Conservation (phyloP, 2,329 filamentous ascomycete genomes). For the Taxawa tesnikishii region DNA sequence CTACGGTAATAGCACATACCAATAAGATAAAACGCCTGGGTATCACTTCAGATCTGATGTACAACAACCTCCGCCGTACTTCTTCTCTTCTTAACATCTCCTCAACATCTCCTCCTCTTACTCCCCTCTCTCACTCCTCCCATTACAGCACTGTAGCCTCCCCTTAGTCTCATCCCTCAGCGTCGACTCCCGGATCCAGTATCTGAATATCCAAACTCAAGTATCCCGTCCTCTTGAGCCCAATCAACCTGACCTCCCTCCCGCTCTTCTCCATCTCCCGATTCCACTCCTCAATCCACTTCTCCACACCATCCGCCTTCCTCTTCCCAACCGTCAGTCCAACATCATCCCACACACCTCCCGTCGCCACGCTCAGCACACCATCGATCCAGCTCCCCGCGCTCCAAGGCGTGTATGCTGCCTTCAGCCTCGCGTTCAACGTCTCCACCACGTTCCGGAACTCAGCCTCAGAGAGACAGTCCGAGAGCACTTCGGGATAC, state of each 20-base stretch:
- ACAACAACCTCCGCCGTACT: too few species aligned
- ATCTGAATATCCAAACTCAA: constrained; percentile 78
- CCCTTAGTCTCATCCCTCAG: too few species aligned
- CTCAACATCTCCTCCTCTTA: too few species aligned
- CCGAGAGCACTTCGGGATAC: constrained; percentile 91
- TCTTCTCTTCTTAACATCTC: too few species aligned
- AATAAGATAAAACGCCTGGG: too few species aligned
- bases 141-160: too few species aligned
- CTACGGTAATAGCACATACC: too few species aligned
- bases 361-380: constrained; percentile 67
- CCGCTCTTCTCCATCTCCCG: constrained; percentile 43
- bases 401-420: constrained; percentile 70
- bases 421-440: constrained; percentile 64
- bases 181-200: constrained; percentile 58
- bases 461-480: constrained; percentile 70
- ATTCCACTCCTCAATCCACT: constrained; percentile 84
- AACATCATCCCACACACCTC: constrained; percentile 90
- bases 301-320: constrained; percentile 57
- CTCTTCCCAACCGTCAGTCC: constrained; percentile 66
- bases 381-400: constrained; percentile 69
- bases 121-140: too few species aligned
- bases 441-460: constrained; percentile 73
- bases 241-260: constrained; percentile 60
- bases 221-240: constrained; percentile 73
- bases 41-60: too few species aligned